Evolutionary conservation across 495 filamentous ascomycete genomes (phyloP), one percentile per base, ranked within the genome.

Genomic region (Talaromyces trachyspermus): DNA sequence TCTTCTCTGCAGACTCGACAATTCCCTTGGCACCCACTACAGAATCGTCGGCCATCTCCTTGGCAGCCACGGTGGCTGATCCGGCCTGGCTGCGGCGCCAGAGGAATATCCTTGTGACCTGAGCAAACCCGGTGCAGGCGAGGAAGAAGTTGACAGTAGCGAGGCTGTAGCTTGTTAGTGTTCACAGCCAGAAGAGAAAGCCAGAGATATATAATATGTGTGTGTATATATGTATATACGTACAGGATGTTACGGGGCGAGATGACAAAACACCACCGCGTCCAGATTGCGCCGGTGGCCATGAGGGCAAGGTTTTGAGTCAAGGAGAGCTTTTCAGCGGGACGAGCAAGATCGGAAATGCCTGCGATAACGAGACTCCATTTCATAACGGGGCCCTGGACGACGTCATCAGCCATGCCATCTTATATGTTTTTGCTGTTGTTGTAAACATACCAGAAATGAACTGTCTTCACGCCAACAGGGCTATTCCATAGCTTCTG

Each of bases 141-240:
- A 98, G 84, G 80, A 96, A 95, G 81, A 96, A 96, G 80, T 97
- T 98, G 54, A 98, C 92, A 14, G 90, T 79, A 41, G 92, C 92
- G 50, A 98, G 80, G 44, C 87, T 92, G 40, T n/a, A n/a, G n/a
- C n/a, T n/a, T n/a, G n/a, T n/a, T n/a, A n/a, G n/a, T n/a, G n/a
- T n/a, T n/a, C 22, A 7, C 14, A 47, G 19, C 37, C 20, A 47
- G 44, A n/a, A n/a, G n/a, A n/a, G n/a, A n/a, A n/a, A n/a, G n/a
- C n/a, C n/a, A n/a, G n/a, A n/a, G n/a, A 7, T 12, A 30, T 39
- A 22, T 20, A 30, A 30, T 30, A 30, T 30, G 12, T 30, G 12
- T 30, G 12, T 30, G 12, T 30, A 30, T 30, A 39, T 8, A 23
- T 39, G 24, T 9, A 22, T 15, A 42, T 27, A 54, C 83, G 27